phyloP scores from a whole-genome alignment of 768 basidiomycete species.

The Nidularia sp. region DNA sequence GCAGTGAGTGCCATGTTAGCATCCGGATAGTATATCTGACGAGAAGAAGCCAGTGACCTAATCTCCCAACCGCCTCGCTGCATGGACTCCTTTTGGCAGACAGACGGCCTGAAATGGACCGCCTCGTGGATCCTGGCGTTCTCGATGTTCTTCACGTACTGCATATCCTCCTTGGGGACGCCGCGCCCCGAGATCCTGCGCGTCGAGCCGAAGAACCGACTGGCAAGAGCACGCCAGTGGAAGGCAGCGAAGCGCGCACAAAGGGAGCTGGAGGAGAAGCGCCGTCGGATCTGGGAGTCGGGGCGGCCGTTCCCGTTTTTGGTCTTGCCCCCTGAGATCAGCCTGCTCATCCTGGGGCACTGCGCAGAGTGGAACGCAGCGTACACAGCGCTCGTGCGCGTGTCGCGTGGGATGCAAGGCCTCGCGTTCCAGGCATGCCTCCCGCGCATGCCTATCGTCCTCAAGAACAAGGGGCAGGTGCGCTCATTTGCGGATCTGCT shows the following conservation, averaged over 20 bases:
- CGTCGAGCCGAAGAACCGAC: constrained; percentile 9
- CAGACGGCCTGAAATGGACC: constrained; percentile 15
- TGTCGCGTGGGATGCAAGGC: constrained; percentile 23
- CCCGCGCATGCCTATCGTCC: constrained; percentile 25
- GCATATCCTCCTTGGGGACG: constrained; percentile 11
- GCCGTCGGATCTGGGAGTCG: constrained; percentile 9
- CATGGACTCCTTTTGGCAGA: background rate
- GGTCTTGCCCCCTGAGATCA: constrained; percentile 26
- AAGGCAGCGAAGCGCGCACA: constrained; percentile 12
- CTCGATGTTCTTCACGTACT: constrained; percentile 17
- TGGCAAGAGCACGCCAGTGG: constrained; percentile 14
- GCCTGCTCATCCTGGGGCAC: constrained; percentile 21
- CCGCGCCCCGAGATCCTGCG: background rate
- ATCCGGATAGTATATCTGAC: too few species aligned
- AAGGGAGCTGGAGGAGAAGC: constrained; percentile 15
- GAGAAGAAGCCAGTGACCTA: too few species aligned
- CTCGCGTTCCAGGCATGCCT: constrained; percentile 27
- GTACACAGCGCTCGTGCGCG: constrained; percentile 25
- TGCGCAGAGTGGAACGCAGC: constrained; percentile 22
- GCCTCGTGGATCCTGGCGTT: constrained; percentile 16
- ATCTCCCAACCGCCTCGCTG: too few species aligned
- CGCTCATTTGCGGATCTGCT: constrained; percentile 20
- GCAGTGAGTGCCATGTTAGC: too few species aligned
- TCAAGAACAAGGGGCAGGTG: constrained; percentile 25
- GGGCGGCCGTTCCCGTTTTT: constrained; percentile 17